phyloP scores from a whole-genome alignment of 2,329 filamentous ascomycete species.

The Epichloe baconii region DNA sequence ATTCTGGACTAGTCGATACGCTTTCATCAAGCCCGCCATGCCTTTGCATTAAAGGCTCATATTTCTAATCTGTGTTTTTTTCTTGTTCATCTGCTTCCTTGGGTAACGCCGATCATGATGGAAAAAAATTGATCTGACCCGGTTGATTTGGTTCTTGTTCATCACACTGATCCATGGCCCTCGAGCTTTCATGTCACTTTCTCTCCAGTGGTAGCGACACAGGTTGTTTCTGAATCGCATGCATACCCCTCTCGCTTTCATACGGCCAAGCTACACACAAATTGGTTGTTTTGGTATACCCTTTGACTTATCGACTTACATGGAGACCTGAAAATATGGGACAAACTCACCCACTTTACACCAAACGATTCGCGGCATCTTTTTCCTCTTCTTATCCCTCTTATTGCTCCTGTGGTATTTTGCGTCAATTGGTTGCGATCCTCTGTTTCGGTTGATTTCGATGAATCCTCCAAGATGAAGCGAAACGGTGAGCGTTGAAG shows the following conservation, averaged over 20 bases:
- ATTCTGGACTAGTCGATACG: conserved; percentile 2
- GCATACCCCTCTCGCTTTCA: not conserved
- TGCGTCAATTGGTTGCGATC: not conserved
- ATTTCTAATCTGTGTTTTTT: not conserved
- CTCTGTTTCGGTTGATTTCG: not conserved
- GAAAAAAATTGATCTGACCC: not conserved
- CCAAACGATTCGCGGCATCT: not conserved
- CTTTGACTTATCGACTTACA: conserved; percentile 8
- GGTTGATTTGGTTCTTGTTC: not conserved
- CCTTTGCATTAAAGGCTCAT: not conserved
- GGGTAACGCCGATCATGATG: conserved; percentile 2
- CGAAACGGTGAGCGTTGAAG: not conserved
- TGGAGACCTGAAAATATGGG: conserved; percentile 1
- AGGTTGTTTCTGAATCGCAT: not conserved
- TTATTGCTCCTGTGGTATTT: not conserved
- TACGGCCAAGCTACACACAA: not conserved
- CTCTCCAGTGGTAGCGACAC: not conserved
- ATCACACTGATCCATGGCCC: not conserved
- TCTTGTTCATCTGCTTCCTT: conserved; percentile 1
- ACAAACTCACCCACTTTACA: not conserved
- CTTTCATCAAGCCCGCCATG: conserved; percentile 4
- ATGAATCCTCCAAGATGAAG: not conserved
- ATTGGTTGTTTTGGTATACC: conserved; percentile 15
- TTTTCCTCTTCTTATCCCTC: not conserved
- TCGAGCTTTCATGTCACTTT: not conserved